Base-by-base conservation (phyloP, 2,329 filamentous ascomycete genomes). In the Pseudocercospora musae region DNA sequence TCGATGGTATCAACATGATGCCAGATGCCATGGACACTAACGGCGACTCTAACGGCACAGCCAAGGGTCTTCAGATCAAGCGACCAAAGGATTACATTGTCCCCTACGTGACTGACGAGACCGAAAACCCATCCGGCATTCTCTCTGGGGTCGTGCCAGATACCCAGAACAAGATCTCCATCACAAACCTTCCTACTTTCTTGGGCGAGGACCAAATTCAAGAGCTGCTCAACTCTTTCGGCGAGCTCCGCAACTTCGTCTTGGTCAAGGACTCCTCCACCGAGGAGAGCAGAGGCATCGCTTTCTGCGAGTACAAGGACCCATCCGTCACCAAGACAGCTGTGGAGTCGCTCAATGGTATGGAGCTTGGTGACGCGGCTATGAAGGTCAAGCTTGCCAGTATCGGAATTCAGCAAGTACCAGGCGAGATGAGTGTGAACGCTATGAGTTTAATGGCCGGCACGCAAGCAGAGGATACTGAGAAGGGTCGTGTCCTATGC, bases 361-460 rank as follows among this genome's bases (percentile, higher is more conserved):
- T 99, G 89, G 91, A 95, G 68, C 86, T 99, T 13, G 93, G 91
- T 44, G 93, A 96, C 65, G 89, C 89, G 71, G 87, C 89, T 70
- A 84, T 99, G 59, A 94, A 89, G 79, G 92, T 97, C 37, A 83
- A 86, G 68, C 91, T 93, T 73, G 96, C 95, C 29, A 96, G 93
- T 76, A 90, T 97, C 68, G 95, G 95, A 69, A 89, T 92, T 64
- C 94, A 92, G n/a, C 95, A 99, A 76, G 92, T 92, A 21, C 92
- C 92, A 66, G 85, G 96, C 44, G 95, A 99, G 73, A 96, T 97
- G 84, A 92, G 94, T 59, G 94, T 99, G 66, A 96, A 95, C 70
- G 95, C 95, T 66, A 98, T 99, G 88, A 96, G 93, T 56, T 92
- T 97, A 85, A 90, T 99, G 71, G 95, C 95, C 40, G 93, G 94